Evolutionary conservation across 2,329 filamentous ascomycete species (phyloP).

Genomic region (Nectriaceae sp.): DNA sequence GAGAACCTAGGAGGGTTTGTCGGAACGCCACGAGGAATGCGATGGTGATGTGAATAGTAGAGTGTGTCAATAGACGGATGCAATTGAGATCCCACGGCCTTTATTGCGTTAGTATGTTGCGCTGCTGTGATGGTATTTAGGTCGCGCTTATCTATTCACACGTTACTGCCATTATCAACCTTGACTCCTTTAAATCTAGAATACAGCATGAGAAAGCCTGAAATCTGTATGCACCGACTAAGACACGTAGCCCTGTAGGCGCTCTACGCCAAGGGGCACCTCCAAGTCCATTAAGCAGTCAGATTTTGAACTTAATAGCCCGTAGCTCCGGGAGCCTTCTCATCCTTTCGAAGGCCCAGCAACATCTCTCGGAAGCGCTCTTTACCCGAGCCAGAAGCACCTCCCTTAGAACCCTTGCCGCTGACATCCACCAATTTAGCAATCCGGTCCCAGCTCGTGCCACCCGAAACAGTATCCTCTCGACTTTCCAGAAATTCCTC

Average conservation of each 20-base stretch:
- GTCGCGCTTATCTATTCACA: conserved; percentile 28
- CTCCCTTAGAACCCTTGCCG: conserved; percentile 86
- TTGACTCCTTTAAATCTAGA: conserved; percentile 33
- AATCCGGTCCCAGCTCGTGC: conserved; percentile 98
- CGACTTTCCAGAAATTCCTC: conserved; percentile 87
- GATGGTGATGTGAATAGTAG: conserved; percentile 22
- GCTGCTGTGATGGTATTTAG: no score
- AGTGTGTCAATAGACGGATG: conserved; percentile 29
- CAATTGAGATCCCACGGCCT: conserved; percentile 15
- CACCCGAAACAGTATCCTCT: conserved; percentile 91
- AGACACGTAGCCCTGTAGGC: conserved; percentile 14
- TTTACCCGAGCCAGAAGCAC: conserved; percentile 88
- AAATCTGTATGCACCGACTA: conserved; percentile 25
- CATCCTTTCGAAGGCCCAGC: conserved; percentile 85
- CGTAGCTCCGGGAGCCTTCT: conserved; percentile 73
- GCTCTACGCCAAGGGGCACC: conserved; percentile 22
- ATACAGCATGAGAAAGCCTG: conserved; percentile 28
- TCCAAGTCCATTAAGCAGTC: conserved; percentile 7
- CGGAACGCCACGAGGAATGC: conserved; percentile 7
- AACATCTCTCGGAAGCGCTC: conserved; percentile 93
- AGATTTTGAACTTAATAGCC: conserved; percentile 50
- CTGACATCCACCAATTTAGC: conserved; percentile 96
- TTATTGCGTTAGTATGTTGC: background rate
- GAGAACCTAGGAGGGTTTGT: conserved; percentile 9
- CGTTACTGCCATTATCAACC: conserved; percentile 33